A percentile compares a stretch with the other conserved stretches of the same genome.
phyloP scores from a whole-genome alignment of 164 flowering plant genomes.

The Berberis thunbergii region DNA sequence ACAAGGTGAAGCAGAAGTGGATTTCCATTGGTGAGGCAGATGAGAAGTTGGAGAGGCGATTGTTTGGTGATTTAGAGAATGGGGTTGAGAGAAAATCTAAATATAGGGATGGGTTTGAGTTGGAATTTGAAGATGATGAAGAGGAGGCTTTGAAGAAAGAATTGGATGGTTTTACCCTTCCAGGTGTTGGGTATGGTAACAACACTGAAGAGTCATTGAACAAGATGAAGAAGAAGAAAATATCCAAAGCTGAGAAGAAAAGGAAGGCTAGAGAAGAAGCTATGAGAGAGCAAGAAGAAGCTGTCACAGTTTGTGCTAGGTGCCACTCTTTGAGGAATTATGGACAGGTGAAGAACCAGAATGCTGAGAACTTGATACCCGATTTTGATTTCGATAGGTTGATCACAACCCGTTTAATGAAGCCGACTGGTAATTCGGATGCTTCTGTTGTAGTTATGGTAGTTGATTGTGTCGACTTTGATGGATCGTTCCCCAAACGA shows the following conservation, averaged over 20 bases:
- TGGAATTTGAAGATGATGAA: conserved; percentile 50
- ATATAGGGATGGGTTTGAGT: conserved; percentile 35
- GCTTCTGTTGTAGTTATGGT: conserved; percentile 83
- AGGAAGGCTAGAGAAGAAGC: conserved; percentile 53
- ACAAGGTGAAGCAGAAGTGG: conserved; percentile 9
- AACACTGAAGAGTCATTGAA: conserved; percentile 54
- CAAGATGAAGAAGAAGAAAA: conserved; percentile 33
- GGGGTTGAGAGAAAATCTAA: conserved; percentile 25
- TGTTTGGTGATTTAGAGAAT: conserved; percentile 15
- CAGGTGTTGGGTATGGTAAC: conserved; percentile 83
- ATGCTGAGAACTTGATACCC: conserved; percentile 84
- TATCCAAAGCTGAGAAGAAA: conserved; percentile 76
- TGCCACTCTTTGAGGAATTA: conserved; percentile 90
- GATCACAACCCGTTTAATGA: conserved; percentile 67
- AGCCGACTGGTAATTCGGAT: conserved; percentile 49
- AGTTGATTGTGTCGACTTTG: conserved; percentile 96
- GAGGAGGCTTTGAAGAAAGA: conserved; percentile 40
- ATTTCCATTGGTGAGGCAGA: no score
- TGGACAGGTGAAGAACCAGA: conserved; percentile 85
- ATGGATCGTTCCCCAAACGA: conserved; percentile 87
- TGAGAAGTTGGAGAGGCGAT: neutral
- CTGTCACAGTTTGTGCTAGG: conserved; percentile 77
- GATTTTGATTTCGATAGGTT: conserved; percentile 91
- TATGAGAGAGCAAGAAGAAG: conserved; percentile 33
- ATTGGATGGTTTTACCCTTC: conserved; percentile 66